Conservation (phyloP, 768 basidiomycete genomes). For the Lactarius psammicola region DNA sequence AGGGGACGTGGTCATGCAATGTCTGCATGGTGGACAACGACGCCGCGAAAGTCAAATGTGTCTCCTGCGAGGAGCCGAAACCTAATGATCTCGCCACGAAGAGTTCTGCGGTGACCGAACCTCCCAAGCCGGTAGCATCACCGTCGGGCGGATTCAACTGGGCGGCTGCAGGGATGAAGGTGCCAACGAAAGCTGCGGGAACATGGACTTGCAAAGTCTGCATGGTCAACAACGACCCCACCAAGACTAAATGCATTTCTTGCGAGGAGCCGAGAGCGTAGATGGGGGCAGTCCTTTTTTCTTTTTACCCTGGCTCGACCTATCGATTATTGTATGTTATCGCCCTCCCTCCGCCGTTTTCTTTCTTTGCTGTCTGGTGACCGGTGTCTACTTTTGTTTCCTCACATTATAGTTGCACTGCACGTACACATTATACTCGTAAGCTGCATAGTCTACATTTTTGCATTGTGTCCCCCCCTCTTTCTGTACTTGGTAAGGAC, state of each 20-base stretch:
- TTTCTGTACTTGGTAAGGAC: constrained; percentile 18
- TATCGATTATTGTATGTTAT: constrained; percentile 25
- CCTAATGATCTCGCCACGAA: too few relatives aligned
- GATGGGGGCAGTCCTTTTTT: constrained; percentile 1
- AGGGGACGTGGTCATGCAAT: not conserved
- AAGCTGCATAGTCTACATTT: constrained; percentile 30
- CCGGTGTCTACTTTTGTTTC: not conserved
- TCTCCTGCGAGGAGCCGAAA: not conserved
- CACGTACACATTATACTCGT: constrained; percentile 30
- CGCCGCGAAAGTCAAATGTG: not conserved
- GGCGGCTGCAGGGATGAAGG: constrained; percentile 40
- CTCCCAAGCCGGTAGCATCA: not conserved
- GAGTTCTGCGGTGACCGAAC: not conserved
- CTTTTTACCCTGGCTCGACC: not conserved
- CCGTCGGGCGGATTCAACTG: constrained; percentile 38
- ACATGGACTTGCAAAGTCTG: constrained; percentile 46
- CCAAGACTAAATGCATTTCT: constrained; percentile 35
- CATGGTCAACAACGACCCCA: constrained; percentile 32
- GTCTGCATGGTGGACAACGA: constrained; percentile 2
- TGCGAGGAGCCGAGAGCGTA: constrained; percentile 33
- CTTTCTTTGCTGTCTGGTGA: constrained; percentile 5
- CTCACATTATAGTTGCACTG: constrained; percentile 9
- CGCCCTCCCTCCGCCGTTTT: not conserved
- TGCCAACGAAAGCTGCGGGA: constrained; percentile 31
- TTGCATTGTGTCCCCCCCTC: constrained; percentile 21